Evolutionary conservation across 352 stramenopile genomes (phyloP).

Genomic region (Halophytophthora batemanensis): DNA sequence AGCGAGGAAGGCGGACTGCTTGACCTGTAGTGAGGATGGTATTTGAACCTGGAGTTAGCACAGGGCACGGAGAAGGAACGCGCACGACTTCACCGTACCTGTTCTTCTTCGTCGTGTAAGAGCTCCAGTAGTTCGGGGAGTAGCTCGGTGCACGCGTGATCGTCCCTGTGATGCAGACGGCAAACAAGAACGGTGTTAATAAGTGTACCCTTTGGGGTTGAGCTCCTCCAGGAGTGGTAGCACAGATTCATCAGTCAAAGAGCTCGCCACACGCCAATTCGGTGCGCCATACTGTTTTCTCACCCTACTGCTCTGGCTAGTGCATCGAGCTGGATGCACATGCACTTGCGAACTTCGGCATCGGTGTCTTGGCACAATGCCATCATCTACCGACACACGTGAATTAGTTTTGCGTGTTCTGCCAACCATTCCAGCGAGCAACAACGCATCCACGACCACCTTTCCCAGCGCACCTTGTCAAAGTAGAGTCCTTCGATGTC

Average conservation of each 20-base stretch:
- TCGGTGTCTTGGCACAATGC: constrained; percentile 81
- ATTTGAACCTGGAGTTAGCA: neutral
- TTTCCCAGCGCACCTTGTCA: constrained; percentile 47
- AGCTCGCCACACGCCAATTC: neutral
- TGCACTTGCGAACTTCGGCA: constrained; percentile 75
- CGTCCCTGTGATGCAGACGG: constrained; percentile 34
- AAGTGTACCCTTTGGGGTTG: neutral
- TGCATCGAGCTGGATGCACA: constrained; percentile 80
- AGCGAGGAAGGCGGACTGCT: constrained; percentile 69
- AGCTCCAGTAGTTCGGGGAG: constrained; percentile 73
- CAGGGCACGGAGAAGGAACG: neutral
- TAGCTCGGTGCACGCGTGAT: constrained; percentile 60
- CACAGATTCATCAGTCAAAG: neutral
- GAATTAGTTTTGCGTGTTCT: constrained; percentile 3
- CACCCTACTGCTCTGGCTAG: constrained; percentile 70
- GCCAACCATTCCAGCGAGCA: neutral
- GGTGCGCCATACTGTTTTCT: neutral
- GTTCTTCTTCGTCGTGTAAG: constrained; percentile 80
- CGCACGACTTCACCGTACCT: constrained; percentile 25
- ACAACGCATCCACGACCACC: neutral
- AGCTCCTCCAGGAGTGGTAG: neutral
- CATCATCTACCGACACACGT: constrained; percentile 59
- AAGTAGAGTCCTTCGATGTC: constrained; percentile 84
- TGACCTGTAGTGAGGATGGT: constrained; percentile 40
- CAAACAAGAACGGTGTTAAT: neutral